Evolutionary conservation across 2,329 filamentous ascomycete species (phyloP).

Genomic region (Pseudophaeomoniella oleicola): DNA sequence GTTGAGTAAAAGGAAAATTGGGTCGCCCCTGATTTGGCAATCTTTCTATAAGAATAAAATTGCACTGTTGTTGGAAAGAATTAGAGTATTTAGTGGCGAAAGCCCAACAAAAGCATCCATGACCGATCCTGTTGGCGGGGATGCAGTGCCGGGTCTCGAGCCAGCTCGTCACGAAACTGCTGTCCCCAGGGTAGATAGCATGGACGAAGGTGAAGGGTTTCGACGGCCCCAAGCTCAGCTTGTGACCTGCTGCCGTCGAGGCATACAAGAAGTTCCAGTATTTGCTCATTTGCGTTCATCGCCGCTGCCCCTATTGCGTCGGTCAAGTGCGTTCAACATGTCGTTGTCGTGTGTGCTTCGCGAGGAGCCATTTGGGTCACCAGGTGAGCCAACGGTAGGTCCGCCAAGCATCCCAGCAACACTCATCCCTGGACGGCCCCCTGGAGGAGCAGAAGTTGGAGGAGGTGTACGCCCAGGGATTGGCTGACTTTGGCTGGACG

Average conservation of each 20-base stretch:
- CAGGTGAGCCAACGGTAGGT: constrained; percentile 20
- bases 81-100: too few relatives aligned
- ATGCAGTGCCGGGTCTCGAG: too few relatives aligned
- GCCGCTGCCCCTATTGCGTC: constrained; percentile 6
- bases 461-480: constrained; percentile 20
- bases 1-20: background rate
- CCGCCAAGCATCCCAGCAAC: constrained; percentile 32
- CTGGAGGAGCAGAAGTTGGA: constrained; percentile 15
- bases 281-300: background rate
- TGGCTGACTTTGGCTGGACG: constrained; percentile 13
- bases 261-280: background rate
- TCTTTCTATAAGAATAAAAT: background rate
- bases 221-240: background rate
- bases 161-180: background rate
- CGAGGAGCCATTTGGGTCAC: constrained; percentile 8
- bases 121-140: too few relatives aligned
- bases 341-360: constrained; percentile 33
- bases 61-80: too few relatives aligned
- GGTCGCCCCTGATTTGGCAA: background rate
- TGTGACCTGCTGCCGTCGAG: background rate
- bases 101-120: too few relatives aligned
- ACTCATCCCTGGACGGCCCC: constrained; percentile 26
- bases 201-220: too few relatives aligned
- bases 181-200: too few relatives aligned
- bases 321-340: constrained; percentile 33